These are phyloP conservation scores for Pyrenophora graminea DNA, from an alignment of 2,329 filamentous ascomycete genomes.

Conservation along the genomic window DNA sequence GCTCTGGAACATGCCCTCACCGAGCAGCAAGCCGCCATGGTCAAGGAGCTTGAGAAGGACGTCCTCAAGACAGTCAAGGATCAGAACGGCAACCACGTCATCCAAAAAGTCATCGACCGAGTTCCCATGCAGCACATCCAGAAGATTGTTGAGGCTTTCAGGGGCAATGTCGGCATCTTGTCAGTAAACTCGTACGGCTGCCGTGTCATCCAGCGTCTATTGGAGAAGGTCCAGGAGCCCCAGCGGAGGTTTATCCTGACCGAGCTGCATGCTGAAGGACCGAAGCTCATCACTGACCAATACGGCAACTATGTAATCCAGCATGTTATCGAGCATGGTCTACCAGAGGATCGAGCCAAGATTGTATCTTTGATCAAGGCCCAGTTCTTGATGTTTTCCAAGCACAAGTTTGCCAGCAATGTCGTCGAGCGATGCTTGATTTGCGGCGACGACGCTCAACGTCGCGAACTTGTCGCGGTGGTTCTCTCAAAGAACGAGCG, in stretches of 20 bases:
- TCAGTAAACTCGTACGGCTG: slow-evolving; percentile 85
- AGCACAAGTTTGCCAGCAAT: slow-evolving; percentile 96
- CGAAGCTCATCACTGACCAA: slow-evolving; percentile 77
- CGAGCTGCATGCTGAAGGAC: slow-evolving; percentile 75
- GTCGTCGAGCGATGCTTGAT: slow-evolving; percentile 93
- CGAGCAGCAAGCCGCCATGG: slow-evolving; percentile 85
- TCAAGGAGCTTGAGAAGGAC: slow-evolving; percentile 78
- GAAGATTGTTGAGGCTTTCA: slow-evolving; percentile 83
- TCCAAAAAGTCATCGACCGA: slow-evolving; percentile 88
- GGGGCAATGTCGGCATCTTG: slow-evolving; percentile 72
- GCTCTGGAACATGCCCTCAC: slow-evolving; percentile 87
- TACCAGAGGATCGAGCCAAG: slow-evolving; percentile 69
- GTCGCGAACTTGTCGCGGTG: slow-evolving; percentile 64
- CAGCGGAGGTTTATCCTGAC: slow-evolving; percentile 74
- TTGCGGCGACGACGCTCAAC: slow-evolving; percentile 70
- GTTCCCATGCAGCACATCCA: slow-evolving; percentile 77
- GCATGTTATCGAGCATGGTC: slow-evolving; percentile 82
- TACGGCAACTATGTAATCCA: slow-evolving; percentile 98
- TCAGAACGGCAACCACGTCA: slow-evolving; percentile 93
- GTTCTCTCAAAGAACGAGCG: slow-evolving; percentile 59
- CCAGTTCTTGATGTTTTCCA: slow-evolving; percentile 76
- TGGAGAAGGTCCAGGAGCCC: slow-evolving; percentile 76
- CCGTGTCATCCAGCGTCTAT: slow-evolving; percentile 87
- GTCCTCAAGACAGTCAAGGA: slow-evolving; percentile 80
- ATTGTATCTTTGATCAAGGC: slow-evolving; percentile 75